Evolutionary conservation across 2,329 filamentous ascomycete species (phyloP), one percentile per base, ranked within the genome.

Genomic region (Dryadomyces quercivorus): DNA sequence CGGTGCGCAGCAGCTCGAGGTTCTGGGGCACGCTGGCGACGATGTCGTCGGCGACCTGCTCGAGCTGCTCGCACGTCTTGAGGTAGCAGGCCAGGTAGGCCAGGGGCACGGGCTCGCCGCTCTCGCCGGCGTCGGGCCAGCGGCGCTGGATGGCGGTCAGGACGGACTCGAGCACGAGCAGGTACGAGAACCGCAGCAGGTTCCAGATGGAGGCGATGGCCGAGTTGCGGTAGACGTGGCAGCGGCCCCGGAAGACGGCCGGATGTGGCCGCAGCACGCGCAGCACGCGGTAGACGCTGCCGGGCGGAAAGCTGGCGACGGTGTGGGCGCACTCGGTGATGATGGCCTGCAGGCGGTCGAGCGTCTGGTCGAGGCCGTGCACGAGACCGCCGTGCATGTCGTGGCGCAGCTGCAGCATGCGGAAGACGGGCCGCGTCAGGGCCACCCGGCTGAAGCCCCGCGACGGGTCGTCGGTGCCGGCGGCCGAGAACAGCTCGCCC

Each of bases 11-110:
- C n/a, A 75, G 64, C 36, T 73, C 74, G 46, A 76, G 72, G 59
- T 76, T 70, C 59, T 77, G 74, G 0, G 75, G 75, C 2, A 76
- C 69, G 52, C 69, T 75, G 47, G 73, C 72, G 44, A 71, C 63
- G 49, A 76, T 69, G 31, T 69, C 70, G 46, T 69, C 64, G 52
- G 70, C 65, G 26, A 76, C 64, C 51, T 65, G 65, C 51, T 68
- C 64, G 34, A 76, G 63, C 54, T 70, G 68, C 4, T 66, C 64
- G 56, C 65, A 70, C 20, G 70, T 67, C 18, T 71, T 62, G 31
- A 65, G 65, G 51, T 67, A 61, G 34, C 66, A 67, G 21, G 70
- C 57, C 59, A 61, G 58, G 61, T 62, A 67, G 13, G 53, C 67
- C 18, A 53, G 51, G 0, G 62, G 62, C 26, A 64, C 57, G 8